A percentile compares a stretch with the other conserved stretches of the same genome.
Evolutionary conservation across 352 stramenopile genomes (phyloP).

Genomic region (Phytophthora sp.): DNA sequence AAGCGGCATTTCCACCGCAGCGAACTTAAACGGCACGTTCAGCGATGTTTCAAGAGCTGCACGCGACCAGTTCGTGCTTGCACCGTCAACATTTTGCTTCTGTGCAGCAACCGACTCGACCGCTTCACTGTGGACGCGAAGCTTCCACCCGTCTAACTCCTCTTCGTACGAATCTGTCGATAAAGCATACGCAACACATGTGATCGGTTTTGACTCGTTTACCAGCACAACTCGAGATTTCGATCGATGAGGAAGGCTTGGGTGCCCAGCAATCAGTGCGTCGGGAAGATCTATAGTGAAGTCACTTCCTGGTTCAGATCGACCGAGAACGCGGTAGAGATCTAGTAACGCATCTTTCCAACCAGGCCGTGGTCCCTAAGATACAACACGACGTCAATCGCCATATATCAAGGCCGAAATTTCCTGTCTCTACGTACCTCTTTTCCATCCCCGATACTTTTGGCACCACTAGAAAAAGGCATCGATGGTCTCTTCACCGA

Average conservation of each 20-base stretch:
- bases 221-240: slow-evolving; percentile 92
- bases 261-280: slow-evolving; percentile 77
- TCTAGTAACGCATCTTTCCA: slow-evolving; percentile 78
- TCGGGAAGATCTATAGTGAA: slow-evolving; percentile 77
- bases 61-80: slow-evolving; percentile 71
- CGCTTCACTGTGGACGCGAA: slow-evolving; percentile 58
- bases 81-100: slow-evolving; percentile 23
- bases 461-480: slow-evolving; percentile 16
- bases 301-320: slow-evolving; percentile 66
- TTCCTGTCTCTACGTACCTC: slow-evolving; percentile 63
- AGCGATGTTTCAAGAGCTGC: slow-evolving; percentile 58
- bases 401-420: background rate
- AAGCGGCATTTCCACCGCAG: slow-evolving; percentile 57
- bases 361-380: slow-evolving; percentile 35
- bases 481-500: slow-evolving; percentile 28
- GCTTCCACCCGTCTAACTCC: slow-evolving; percentile 69
- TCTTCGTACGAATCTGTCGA: slow-evolving; percentile 91
- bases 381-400: slow-evolving; percentile 3
- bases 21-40: slow-evolving; percentile 72
- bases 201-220: slow-evolving; percentile 93
- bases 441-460: slow-evolving; percentile 34
- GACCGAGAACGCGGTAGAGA: slow-evolving; percentile 67
- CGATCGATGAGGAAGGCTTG: slow-evolving; percentile 88
- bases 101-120: slow-evolving; percentile 31
- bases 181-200: slow-evolving; percentile 95